phyloP scores from a whole-genome alignment of 202 grass and related monocot species.

The Sporobolus alterniflorus region DNA sequence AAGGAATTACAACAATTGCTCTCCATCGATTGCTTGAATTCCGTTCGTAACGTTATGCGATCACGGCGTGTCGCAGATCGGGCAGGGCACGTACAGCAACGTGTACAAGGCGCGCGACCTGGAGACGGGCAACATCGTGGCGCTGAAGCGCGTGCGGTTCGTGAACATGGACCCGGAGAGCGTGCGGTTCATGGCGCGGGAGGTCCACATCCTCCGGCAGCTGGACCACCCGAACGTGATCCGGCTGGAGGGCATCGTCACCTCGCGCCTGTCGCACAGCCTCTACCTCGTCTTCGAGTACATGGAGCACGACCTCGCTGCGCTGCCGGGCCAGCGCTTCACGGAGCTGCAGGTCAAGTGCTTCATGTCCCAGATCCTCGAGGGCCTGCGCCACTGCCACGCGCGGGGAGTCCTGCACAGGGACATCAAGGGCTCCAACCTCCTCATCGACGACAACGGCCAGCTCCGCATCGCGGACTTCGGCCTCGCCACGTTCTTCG shows the following conservation, averaged over 20 bases:
- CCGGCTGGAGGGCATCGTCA: constrained; percentile 66
- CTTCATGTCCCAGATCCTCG: constrained; percentile 56
- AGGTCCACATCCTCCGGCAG: constrained; percentile 62
- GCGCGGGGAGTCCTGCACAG: constrained; percentile 51
- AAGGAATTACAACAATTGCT: too few species aligned
- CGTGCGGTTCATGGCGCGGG: constrained; percentile 79
- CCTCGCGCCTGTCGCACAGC: constrained; percentile 70
- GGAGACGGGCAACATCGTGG: constrained; percentile 65
- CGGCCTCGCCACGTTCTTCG: too few species aligned
- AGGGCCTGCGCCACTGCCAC: constrained; percentile 63
- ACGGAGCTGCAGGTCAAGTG: constrained; percentile 76
- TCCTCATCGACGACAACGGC: constrained; percentile 14
- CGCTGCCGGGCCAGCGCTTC: constrained; percentile 51
- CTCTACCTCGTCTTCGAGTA: constrained; percentile 92
- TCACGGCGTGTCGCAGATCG: constrained; percentile 41
- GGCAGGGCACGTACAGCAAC: constrained; percentile 81
- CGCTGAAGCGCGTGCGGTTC: constrained; percentile 71
- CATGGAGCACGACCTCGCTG: constrained; percentile 91
- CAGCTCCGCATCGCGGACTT: too few species aligned
- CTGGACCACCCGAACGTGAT: constrained; percentile 74
- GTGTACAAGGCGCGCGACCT: constrained; percentile 79
- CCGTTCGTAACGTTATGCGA: too few species aligned
- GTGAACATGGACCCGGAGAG: constrained; percentile 77
- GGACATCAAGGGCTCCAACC: constrained; percentile 74
- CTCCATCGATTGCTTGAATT: neutral